Base-by-base conservation (phyloP, 2,329 filamentous ascomycete genomes). In the Claviceps citrina region DNA sequence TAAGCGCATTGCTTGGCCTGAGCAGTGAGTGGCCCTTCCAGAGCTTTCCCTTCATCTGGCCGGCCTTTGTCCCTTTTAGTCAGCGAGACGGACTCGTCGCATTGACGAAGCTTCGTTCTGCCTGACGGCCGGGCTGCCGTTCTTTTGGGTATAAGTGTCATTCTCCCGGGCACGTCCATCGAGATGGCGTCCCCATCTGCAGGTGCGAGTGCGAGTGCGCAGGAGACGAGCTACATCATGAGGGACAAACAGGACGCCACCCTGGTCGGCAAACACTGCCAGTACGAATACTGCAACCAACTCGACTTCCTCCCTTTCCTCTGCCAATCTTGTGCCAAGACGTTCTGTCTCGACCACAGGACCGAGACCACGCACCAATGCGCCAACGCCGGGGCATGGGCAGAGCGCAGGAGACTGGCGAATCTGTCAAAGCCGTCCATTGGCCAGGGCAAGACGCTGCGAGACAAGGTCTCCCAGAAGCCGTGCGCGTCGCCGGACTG, bases 291-390 rank as follows among this genome's bases (percentile, higher is more conserved):
- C 68, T 98, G 91, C 69, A 81, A 87, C 57, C 83, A 91, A 56
- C 82, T 96, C 44, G 91, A 96, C 63, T 96, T 98, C 60, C 76
- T 98, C 4, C 91, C 91, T 4, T 96, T 96, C 61, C 73, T 78
- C 55, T 98, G 91, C 65, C 84, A 93, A 57, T 91, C 83, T 50
- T 98, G 91, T 64, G 73, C 59, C 47, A 73, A 75, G 43, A 89
- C 81, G 13, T 98, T 78, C 66, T 98, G 93, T 59, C 81, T 93
- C 49, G 89, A 96, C 56, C 91, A 98, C 68, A 83, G 89, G 41
- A 81, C 77, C 52, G 89, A 96, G 65, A 73, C 76, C 16, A 66
- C 84, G 0, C 93, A 98, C 64, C 73, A 76, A 54, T 81, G 76
- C 60, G 51, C 63, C 38, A 66, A 73, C 38, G 65, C 62, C 2